Percentiles rank a stretch among this genome's conserved stretches.
These are phyloP conservation scores for Erysimum cheiri DNA, from an alignment of 441 rosid species.

Conservation along the genomic window DNA sequence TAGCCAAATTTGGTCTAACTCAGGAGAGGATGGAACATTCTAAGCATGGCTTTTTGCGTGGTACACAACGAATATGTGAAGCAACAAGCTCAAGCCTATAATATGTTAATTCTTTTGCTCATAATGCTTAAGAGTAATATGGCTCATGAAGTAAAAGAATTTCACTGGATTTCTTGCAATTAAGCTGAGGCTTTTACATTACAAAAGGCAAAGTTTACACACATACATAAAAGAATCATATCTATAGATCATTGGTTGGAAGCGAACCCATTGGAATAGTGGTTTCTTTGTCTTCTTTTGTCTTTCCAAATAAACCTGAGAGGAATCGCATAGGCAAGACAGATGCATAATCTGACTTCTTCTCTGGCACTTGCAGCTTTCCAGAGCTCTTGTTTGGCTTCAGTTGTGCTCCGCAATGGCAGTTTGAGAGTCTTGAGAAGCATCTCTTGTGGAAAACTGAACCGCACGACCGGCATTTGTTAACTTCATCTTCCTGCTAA, in stretches of 20 bases:
- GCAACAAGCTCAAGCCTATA: background rate
- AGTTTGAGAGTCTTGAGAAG: slow-evolving; percentile 65
- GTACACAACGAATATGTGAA: background rate
- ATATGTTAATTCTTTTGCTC: background rate
- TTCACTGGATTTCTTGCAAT: background rate
- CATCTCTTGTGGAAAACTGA: slow-evolving; percentile 78
- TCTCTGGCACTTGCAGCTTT: slow-evolving; percentile 49
- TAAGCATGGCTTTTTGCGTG: background rate
- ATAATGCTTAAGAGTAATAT: background rate
- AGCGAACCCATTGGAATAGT: slow-evolving; percentile 80
- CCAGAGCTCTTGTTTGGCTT: slow-evolving; percentile 46
- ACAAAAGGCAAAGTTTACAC: slow-evolving; percentile 25
- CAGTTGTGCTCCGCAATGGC: slow-evolving; percentile 69
- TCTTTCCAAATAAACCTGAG: slow-evolving; percentile 67
- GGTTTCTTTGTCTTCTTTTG: slow-evolving; percentile 56
- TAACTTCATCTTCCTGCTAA: slow-evolving; percentile 79
- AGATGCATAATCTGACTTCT: slow-evolving; percentile 53
- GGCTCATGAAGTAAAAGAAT: background rate
- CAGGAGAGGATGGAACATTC: background rate
- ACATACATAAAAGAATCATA: slow-evolving; percentile 33
- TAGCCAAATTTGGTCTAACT: slow-evolving; percentile 22
- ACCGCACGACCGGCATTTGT: slow-evolving; percentile 71
- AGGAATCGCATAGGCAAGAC: slow-evolving; percentile 58
- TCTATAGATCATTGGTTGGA: slow-evolving; percentile 64
- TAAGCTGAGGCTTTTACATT: slow-evolving; percentile 25